Conservation (phyloP, 257 asterid species). For the Apocynum venetum region DNA sequence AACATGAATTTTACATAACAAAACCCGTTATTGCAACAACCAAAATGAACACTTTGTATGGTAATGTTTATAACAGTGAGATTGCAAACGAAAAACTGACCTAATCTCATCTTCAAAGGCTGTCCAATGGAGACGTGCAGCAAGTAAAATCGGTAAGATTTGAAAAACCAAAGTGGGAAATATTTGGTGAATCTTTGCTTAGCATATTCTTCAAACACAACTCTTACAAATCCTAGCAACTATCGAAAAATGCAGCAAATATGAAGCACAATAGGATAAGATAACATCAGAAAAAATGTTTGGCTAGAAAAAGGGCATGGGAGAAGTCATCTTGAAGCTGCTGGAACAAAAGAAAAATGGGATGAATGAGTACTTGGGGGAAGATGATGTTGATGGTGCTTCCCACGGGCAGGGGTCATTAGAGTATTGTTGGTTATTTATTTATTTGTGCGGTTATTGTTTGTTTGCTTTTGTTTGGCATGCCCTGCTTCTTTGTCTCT, state of each 20-base stretch:
- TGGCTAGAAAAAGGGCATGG: slow-evolving; percentile 5
- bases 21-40: slow-evolving; percentile 1
- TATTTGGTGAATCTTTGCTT: slow-evolving; percentile 20
- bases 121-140: slow-evolving; percentile 21
- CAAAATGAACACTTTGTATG: not conserved
- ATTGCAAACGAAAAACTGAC: slow-evolving; percentile 29
- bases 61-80: not conserved
- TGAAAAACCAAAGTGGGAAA: slow-evolving; percentile 23
- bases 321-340: slow-evolving; percentile 14
- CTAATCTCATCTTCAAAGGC: slow-evolving; percentile 51
- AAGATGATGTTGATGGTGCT: slow-evolving; percentile 20
- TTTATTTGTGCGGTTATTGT: slow-evolving; percentile 16
- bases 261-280: slow-evolving; percentile 5
- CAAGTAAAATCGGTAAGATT: slow-evolving; percentile 19
- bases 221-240: not conserved
- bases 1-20: not conserved
- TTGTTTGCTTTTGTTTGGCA: slow-evolving; percentile 26
- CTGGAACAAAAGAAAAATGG: not conserved
- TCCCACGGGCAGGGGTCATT: slow-evolving; percentile 14
- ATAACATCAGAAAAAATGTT: not conserved
- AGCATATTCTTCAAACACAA: slow-evolving; percentile 24
- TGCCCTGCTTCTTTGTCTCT: slow-evolving; percentile 24
- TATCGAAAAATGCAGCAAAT: slow-evolving; percentile 1
- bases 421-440: not conserved
- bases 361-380: slow-evolving; percentile 8